Conservation (phyloP, 75 land plant genomes). For the Selaginella moellendorffii region DNA sequence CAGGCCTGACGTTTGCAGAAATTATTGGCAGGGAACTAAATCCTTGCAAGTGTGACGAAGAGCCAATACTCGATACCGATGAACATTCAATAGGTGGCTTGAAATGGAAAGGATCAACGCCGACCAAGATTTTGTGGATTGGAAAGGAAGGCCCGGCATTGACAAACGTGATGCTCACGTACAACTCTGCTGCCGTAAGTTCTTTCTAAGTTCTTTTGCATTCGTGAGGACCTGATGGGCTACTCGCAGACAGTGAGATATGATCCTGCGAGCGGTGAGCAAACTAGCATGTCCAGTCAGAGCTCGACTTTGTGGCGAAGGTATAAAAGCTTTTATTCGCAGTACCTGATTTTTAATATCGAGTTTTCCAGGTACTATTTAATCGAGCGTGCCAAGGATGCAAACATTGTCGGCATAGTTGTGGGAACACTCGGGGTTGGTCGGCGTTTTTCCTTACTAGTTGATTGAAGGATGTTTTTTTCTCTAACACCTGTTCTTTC, state of each 20-base stretch:
- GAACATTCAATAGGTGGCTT: constrained; percentile 48
- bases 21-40: constrained; percentile 31
- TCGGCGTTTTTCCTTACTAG: constrained; percentile 6
- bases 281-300: constrained; percentile 31
- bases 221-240: background rate
- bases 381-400: constrained; percentile 98
- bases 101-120: constrained; percentile 41
- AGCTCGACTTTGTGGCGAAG: constrained; percentile 68
- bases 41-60: constrained; percentile 21
- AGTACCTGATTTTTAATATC: background rate
- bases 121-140: constrained; percentile 65
- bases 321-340: constrained; percentile 13
- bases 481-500: background rate
- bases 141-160: constrained; percentile 75
- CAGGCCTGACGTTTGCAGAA: constrained; percentile 32
- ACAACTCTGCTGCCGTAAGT: constrained; percentile 61
- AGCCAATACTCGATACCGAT: background rate
- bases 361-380: constrained; percentile 52
- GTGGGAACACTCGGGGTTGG: constrained; percentile 94
- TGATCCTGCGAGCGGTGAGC: constrained; percentile 32
- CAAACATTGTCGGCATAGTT: constrained; percentile 85
- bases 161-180: constrained; percentile 66
- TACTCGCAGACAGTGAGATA: constrained; percentile 19
- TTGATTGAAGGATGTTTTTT: background rate
- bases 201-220: background rate